Conservation (phyloP, 805 yeast species). For the Saccharomycopsis fodiens region DNA sequence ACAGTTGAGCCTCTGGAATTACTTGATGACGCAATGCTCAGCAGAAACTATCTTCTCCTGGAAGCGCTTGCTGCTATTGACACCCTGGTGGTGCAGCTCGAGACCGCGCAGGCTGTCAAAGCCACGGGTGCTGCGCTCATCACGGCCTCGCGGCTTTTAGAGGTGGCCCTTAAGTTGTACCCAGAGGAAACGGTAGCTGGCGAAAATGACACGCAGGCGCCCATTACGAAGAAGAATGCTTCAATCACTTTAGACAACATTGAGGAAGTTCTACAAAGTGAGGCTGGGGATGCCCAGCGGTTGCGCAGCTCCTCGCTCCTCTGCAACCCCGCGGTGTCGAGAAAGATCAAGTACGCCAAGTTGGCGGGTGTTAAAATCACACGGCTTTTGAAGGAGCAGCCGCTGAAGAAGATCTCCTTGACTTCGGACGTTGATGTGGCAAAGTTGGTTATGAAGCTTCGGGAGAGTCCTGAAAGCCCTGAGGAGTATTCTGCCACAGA, state of each 20-base stretch:
- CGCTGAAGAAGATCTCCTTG: background rate
- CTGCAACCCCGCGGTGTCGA: slow-evolving; percentile 1
- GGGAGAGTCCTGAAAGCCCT: too few relatives aligned
- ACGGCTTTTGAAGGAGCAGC: background rate
- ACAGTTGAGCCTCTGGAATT: background rate
- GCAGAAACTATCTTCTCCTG: slow-evolving; percentile 10
- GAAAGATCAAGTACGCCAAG: slow-evolving; percentile 8
- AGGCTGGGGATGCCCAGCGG: background rate
- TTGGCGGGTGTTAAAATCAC: slow-evolving; percentile 7
- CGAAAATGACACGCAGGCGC: background rate
- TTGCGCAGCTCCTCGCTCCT: slow-evolving; percentile 1
- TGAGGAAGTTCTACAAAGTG: slow-evolving; percentile 1
- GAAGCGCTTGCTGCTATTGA: slow-evolving; percentile 1
- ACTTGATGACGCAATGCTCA: slow-evolving; percentile 4
- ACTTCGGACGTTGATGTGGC: slow-evolving; percentile 2
- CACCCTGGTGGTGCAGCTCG: background rate
- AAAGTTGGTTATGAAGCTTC: slow-evolving; percentile 2
- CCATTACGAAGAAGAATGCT: background rate
- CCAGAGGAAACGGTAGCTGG: background rate
- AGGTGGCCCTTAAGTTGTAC: slow-evolving; percentile 9
- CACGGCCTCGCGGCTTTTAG: slow-evolving; percentile 6
- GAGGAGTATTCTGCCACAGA: background rate
- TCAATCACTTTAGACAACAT: slow-evolving; percentile 7
- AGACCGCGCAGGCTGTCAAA: slow-evolving; percentile 3
- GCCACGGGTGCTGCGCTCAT: slow-evolving; percentile 4